Evolutionary conservation across 2,329 filamentous ascomycete genomes (phyloP).

Genomic region (Trichoderma simmonsii): DNA sequence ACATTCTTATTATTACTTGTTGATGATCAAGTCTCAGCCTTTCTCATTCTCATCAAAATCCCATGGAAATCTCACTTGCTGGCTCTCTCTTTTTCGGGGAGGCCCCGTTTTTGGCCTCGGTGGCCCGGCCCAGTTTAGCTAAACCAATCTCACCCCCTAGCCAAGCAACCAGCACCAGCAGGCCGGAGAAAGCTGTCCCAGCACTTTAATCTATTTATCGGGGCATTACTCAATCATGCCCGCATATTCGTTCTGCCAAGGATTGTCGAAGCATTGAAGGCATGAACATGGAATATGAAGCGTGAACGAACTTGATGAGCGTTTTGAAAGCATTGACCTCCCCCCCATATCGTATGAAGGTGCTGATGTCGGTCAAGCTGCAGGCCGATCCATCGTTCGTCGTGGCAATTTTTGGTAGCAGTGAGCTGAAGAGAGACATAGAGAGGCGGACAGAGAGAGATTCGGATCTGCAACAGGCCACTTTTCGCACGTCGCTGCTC

Average conservation of each 20-base stretch:
- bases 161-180: not conserved
- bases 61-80: not conserved
- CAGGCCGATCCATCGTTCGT: slow-evolving; percentile 1
- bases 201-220: not conserved
- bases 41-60: not conserved
- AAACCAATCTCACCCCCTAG: not conserved
- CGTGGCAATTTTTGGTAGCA: not conserved
- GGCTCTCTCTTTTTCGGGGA: not conserved
- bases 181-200: not conserved
- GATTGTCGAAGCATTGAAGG: not conserved
- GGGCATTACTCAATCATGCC: slow-evolving; percentile 2
- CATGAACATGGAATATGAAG: not conserved
- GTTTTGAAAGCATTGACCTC: not conserved
- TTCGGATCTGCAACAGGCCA: slow-evolving; percentile 14
- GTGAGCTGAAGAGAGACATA: not conserved
- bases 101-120: not conserved
- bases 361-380: not conserved
- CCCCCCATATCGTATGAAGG: not conserved
- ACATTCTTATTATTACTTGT: not conserved
- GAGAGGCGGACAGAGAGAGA: not conserved
- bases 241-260: not conserved
- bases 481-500: not conserved
- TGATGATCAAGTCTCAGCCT: not conserved
- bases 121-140: not conserved
- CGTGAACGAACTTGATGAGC: not conserved